Conservation (phyloP, 2,329 filamentous ascomycete species). For the Alternaria triticimaculans region DNA sequence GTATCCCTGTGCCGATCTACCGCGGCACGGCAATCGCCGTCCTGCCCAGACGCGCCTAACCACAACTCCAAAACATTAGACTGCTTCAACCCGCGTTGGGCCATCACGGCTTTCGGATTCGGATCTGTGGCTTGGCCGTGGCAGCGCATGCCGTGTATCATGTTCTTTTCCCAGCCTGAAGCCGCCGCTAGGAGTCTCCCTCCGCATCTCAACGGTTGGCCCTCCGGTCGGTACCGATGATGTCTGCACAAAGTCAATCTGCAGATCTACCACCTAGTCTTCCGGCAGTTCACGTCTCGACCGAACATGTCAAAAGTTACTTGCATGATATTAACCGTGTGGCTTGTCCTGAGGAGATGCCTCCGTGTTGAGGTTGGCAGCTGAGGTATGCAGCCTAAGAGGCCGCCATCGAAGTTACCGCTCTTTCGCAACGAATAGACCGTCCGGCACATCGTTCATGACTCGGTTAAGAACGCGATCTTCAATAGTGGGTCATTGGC, state of each 20-base stretch:
- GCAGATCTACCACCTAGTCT: not conserved
- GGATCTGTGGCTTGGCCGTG: not conserved
- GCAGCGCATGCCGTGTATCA: not conserved
- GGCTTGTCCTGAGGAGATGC: not conserved
- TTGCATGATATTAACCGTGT: not conserved
- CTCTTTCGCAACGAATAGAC: conserved; percentile 8
- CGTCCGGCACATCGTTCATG: conserved; percentile 5
- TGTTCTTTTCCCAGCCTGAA: not conserved
- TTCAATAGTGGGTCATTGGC: not conserved
- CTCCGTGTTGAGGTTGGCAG: not conserved
- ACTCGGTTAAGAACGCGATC: conserved; percentile 11
- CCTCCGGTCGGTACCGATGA: not conserved
- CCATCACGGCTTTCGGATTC: not conserved
- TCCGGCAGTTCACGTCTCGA: not conserved
- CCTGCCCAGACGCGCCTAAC: not conserved
- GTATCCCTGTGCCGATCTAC: not conserved
- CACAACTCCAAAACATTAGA: not conserved
- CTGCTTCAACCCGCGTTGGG: not conserved
- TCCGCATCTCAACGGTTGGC: not conserved
- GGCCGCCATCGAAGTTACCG: not conserved
- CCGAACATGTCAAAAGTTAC: not conserved
- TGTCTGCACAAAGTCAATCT: not conserved
- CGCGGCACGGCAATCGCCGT: not conserved
- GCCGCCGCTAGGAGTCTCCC: not conserved
- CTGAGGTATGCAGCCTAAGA: not conserved